Percentiles rank a stretch among this genome's conserved stretches.
These are phyloP conservation scores for Fistulinella prunicolor DNA, from an alignment of 768 basidiomycete genomes.

Conservation along the genomic window DNA sequence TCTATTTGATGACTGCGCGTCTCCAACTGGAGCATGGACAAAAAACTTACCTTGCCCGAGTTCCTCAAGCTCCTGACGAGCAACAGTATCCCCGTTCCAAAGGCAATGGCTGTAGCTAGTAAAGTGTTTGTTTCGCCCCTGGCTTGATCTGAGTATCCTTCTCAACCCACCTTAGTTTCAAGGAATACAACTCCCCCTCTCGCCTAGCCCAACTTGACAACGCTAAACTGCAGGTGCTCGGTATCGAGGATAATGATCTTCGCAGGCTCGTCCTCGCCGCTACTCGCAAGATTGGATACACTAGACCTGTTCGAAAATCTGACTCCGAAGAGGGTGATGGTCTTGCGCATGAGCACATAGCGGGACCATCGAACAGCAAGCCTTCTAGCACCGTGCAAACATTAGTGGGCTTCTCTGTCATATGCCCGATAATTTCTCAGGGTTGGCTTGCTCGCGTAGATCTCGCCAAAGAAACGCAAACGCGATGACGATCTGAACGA, in stretches of 20 bases:
- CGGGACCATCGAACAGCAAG: conserved; percentile 11
- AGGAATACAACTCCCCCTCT: conserved; percentile 59
- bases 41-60: conserved; percentile 57
- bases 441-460: conserved; percentile 27
- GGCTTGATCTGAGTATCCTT: not conserved
- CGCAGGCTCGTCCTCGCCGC: conserved; percentile 58
- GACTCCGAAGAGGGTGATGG: conserved; percentile 16
- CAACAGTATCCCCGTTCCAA: conserved; percentile 53
- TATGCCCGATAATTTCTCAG: not conserved
- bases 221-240: conserved; percentile 51
- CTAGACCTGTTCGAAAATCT: conserved; percentile 14
- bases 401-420: conserved; percentile 25
- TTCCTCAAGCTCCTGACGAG: conserved; percentile 66
- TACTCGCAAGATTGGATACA: conserved; percentile 63
- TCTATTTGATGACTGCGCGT: too few relatives aligned
- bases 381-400: conserved; percentile 30
- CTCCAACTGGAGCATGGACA: conserved; percentile 14
- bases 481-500: conserved; percentile 49
- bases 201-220: conserved; percentile 59
- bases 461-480: conserved; percentile 48
- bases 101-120: conserved; percentile 67
- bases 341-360: not conserved
- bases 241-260: conserved; percentile 62
- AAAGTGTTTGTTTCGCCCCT: conserved; percentile 52
- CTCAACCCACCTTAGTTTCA: conserved; percentile 53